Evolutionary conservation across 495 filamentous ascomycete genomes (phyloP).

Genomic region (Penicillium soppii): DNA sequence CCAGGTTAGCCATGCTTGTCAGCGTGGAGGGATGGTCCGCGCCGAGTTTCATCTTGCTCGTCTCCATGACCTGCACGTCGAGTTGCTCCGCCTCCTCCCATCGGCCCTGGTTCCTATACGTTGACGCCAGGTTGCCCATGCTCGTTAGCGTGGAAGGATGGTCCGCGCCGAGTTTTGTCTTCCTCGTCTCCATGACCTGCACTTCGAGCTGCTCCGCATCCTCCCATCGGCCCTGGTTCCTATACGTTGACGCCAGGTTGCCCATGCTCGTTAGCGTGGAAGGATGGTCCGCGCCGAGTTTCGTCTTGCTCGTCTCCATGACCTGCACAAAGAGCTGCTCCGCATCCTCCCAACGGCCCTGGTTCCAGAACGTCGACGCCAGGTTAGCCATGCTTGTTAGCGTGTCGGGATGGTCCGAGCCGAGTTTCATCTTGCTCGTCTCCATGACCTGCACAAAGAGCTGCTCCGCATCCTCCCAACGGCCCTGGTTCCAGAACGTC

Average conservation of each 20-base stretch:
- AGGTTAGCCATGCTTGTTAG: conserved; percentile 8
- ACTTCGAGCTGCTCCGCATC: neutral
- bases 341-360: conserved; percentile 1
- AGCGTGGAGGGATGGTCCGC: conserved; percentile 35
- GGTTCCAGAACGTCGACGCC: neutral
- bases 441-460: no score
- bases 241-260: conserved; percentile 5
- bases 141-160: no score
- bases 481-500: conserved; percentile 1
- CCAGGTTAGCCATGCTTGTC: conserved; percentile 30
- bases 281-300: conserved; percentile 12
- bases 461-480: neutral
- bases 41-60: conserved; percentile 24
- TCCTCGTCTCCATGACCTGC: neutral
- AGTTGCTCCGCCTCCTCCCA: conserved; percentile 5
- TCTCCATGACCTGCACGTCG: neutral
- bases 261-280: conserved; percentile 8
- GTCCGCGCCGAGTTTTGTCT: no score
- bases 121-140: no score
- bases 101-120: conserved; percentile 2
- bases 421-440: conserved; percentile 1
- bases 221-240: neutral
- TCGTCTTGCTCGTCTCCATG: neutral
- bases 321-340: neutral
- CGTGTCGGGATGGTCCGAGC: conserved; percentile 13